These are phyloP conservation scores for Mycotypha africana DNA, from an alignment of 371 early-diverging fungal genomes.

Conservation along the genomic window DNA sequence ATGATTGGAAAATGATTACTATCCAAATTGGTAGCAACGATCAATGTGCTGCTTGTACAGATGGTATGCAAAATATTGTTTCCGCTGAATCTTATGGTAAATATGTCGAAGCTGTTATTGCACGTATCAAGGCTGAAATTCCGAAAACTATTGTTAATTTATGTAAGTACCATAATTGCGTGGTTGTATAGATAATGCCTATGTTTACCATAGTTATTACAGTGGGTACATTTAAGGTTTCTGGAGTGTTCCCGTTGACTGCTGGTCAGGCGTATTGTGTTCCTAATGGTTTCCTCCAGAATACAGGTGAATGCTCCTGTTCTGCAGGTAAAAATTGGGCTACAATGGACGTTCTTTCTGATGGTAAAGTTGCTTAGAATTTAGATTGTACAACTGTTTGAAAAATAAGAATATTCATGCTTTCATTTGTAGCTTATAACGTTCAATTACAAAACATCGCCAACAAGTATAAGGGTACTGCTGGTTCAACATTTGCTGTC, in stretches of 20 bases:
- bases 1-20: conserved; percentile 23
- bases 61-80: not conserved
- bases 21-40: conserved; percentile 29
- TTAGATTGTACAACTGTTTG: not conserved
- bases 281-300: conserved; percentile 7
- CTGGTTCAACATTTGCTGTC: conserved; percentile 16
- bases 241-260: conserved; percentile 11
- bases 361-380: conserved; percentile 4
- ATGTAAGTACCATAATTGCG: conserved; percentile 5
- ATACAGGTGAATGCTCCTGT: conserved; percentile 13
- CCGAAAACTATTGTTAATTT: conserved; percentile 24
- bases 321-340: conserved; percentile 7
- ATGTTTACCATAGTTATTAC: too few species aligned
- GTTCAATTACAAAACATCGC: conserved; percentile 6
- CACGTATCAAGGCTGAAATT: conserved; percentile 14
- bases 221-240: conserved; percentile 21
- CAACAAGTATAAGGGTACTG: conserved; percentile 8
- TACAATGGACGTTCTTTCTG: conserved; percentile 13
- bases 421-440: conserved; percentile 5
- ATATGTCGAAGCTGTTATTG: conserved; percentile 21
- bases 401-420: not conserved
- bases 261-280: conserved; percentile 12
- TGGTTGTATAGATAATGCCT: not conserved
- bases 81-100: conserved; percentile 13
- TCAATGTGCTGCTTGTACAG: conserved; percentile 17